phyloP scores from a whole-genome alignment of 202 grass and related monocot genomes.

The Schoenoplectus triqueter region DNA sequence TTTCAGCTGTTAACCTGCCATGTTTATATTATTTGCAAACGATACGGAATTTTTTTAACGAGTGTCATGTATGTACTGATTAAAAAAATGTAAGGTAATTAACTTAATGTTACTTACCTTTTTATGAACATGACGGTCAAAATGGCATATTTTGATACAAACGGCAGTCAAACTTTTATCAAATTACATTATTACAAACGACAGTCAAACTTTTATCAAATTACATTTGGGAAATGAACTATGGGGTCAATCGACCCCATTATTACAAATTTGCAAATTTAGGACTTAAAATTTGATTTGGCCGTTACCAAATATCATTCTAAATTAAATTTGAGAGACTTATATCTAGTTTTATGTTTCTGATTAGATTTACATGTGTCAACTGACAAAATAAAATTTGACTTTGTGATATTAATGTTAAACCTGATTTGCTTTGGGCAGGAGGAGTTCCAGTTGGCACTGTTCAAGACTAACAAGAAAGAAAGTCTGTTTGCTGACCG shows the following conservation, averaged over 20 bases:
- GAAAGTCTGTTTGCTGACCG: constrained; percentile 89
- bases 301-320: background rate
- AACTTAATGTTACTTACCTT: too few relatives aligned
- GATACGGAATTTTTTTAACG: too few relatives aligned
- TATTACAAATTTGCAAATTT: background rate
- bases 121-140: too few relatives aligned
- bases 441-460: constrained; percentile 87
- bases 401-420: constrained; percentile 24
- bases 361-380: background rate
- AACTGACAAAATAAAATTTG: background rate
- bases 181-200: too few relatives aligned
- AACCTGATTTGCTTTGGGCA: constrained; percentile 35
- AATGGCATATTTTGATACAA: too few relatives aligned
- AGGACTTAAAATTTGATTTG: background rate
- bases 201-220: too few relatives aligned
- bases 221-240: too few relatives aligned
- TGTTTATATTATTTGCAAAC: background rate
- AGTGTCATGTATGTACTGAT: too few relatives aligned
- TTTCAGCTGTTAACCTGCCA: background rate
- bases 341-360: constrained; percentile 3
- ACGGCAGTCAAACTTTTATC: too few relatives aligned
- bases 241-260: too few relatives aligned
- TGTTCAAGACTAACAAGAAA: constrained; percentile 94
- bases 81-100: too few relatives aligned
- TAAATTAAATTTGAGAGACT: constrained; percentile 8